Base-by-base conservation (phyloP, 108 stramenopile species). In the Ochromonas danica region DNA sequence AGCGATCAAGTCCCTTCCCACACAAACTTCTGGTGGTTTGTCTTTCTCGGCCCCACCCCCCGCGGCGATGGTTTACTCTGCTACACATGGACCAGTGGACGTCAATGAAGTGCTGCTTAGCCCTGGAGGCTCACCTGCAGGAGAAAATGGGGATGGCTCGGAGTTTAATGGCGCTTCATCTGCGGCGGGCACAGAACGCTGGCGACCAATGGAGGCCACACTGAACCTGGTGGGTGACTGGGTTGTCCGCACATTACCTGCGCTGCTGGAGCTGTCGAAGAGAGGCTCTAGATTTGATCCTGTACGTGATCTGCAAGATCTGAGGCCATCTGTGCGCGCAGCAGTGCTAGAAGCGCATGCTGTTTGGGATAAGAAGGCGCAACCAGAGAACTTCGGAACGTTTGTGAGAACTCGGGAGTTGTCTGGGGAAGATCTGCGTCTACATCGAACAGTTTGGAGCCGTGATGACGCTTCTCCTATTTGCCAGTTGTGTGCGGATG, bases 171-270 rank as follows among this genome's bases (percentile, higher is more conserved):
- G 22, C 22, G 22, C 22, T 6, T 14, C 22, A 14, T 14, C 14
- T 51, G 14, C 6, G 22, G 6, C 45, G 6, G 45, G 45, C 6
- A 51, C 45, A 51, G 14, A 6, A 14, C 45, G 45, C 22, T 75
- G 72, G 72, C 36, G 72, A 45, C 10, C 36, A 10, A 75, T 75
- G 72, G 72, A 75, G 6, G 72, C 3, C 10, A 75, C 72, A 3
- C 6, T 75, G 14, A 10, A 27, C 6, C 14, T 35, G 38, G 72
- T 75, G 28, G 72, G 72, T 41, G 31, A 75, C 31, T 75, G 72
- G 72, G 72, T 33, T 6, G 72, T 75, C 14, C 36, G 40, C 3
- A 33, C 72, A 31, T 41, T 75, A 27, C 72, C 72, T 33, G 72
- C 51, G 6, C 14, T 75, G 10, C 38, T 75, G 40, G 72, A 75